Conservation (phyloP, 2,329 filamentous ascomycete genomes). For the Epichloe brachyelytri region DNA sequence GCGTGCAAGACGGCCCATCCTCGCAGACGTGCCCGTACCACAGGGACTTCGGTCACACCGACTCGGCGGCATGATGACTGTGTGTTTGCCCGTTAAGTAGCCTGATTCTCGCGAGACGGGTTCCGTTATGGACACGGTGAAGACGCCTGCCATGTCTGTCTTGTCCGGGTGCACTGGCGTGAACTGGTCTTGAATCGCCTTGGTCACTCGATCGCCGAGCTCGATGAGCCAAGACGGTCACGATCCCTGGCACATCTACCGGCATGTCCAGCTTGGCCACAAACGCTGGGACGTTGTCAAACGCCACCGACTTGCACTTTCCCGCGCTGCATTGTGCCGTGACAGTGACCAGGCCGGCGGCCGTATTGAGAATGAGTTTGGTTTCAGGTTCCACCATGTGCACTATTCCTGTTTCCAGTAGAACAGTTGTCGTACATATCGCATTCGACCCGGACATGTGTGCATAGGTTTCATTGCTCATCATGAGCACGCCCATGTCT, state of each 20-base stretch:
- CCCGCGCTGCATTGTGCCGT: conserved; percentile 28
- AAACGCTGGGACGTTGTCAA: conserved; percentile 32
- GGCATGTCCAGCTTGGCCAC: conserved; percentile 25
- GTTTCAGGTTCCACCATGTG: too few species aligned
- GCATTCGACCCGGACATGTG: too few species aligned
- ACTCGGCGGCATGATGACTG: conserved; percentile 31
- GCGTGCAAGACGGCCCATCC: too few species aligned
- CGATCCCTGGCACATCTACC: conserved; percentile 27
- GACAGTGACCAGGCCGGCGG: conserved; percentile 23
- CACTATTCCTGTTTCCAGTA: too few species aligned
- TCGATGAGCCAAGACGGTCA: conserved; percentile 25
- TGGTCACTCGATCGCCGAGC: conserved; percentile 29
- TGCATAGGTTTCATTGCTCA: too few species aligned
- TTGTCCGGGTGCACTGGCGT: conserved; percentile 31
- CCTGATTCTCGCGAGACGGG: conserved; percentile 13
- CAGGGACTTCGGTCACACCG: conserved; percentile 27
- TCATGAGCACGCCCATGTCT: too few species aligned
- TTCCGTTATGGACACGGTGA: conserved; percentile 25
- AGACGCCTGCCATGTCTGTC: conserved; percentile 24
- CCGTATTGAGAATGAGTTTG: too few species aligned
- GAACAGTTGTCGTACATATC: too few species aligned
- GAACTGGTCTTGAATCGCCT: conserved; percentile 20
- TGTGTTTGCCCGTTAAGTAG: conserved; percentile 22
- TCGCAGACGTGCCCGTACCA: too few species aligned
- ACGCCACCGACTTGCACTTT: conserved; percentile 29